Percentiles rank a stretch among this genome's conserved stretches.
Evolutionary conservation across 306 rosid species (phyloP).

Genomic region (Sindora glabra): DNA sequence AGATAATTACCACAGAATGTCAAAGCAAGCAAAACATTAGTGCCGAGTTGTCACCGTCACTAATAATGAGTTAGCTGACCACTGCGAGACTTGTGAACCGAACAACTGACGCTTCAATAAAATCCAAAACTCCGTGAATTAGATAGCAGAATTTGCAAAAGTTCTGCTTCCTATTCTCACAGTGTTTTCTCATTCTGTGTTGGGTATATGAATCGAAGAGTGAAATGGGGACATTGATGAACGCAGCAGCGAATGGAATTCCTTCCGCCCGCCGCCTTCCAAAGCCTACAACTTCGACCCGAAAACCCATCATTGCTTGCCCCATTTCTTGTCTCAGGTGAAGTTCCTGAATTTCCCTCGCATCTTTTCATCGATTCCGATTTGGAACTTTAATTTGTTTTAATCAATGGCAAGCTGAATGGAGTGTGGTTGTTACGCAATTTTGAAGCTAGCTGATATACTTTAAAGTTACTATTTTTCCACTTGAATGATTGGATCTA

Average conservation of each 20-base stretch:
- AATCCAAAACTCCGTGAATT: too few species aligned
- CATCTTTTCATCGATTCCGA: not conserved
- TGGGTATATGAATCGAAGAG: not conserved
- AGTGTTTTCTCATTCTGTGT: not conserved
- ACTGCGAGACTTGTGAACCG: too few species aligned
- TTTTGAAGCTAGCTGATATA: not conserved
- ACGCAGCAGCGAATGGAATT: slow-evolving; percentile 22
- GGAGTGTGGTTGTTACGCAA: slow-evolving; percentile 1
- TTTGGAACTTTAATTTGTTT: not conserved
- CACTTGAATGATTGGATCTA: not conserved
- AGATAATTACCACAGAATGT: too few species aligned
- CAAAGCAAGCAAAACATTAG: too few species aligned
- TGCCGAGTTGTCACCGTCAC: too few species aligned
- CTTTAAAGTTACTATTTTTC: not conserved
- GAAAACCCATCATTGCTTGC: slow-evolving; percentile 18
- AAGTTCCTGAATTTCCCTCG: not conserved
- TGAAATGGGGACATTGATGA: slow-evolving; percentile 20
- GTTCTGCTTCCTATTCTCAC: not conserved
- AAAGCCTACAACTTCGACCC: not conserved
- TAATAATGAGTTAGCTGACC: too few species aligned
- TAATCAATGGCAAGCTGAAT: not conserved
- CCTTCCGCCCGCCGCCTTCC: slow-evolving; percentile 18
- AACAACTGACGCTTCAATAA: too few species aligned
- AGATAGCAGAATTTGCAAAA: not conserved
- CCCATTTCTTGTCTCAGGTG: slow-evolving; percentile 42